Conservation (phyloP, 768 basidiomycete species). For the Phylloporus scabripes region DNA sequence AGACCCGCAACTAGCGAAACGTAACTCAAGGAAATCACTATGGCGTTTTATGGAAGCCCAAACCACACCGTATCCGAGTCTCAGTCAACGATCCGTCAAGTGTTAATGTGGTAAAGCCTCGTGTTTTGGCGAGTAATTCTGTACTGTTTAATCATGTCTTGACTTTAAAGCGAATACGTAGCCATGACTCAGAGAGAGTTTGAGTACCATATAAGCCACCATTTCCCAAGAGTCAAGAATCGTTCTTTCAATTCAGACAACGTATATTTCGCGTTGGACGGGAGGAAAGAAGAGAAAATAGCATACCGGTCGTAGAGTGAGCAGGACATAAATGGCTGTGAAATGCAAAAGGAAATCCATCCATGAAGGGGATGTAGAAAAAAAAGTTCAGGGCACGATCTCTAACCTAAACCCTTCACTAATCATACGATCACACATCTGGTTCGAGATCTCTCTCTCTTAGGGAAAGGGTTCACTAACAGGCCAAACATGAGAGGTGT, state of each 20-base stretch:
- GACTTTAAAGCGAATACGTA: background rate
- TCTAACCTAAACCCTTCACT: slow-evolving; percentile 18
- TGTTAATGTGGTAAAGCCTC: no score
- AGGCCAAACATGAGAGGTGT: slow-evolving; percentile 6
- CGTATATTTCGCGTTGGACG: slow-evolving; percentile 33
- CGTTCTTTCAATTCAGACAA: slow-evolving; percentile 24
- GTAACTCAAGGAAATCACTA: background rate
- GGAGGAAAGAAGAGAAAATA: slow-evolving; percentile 24
- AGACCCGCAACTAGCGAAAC: background rate
- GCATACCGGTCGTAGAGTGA: slow-evolving; percentile 62
- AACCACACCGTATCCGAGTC: no score
- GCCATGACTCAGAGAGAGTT: background rate
- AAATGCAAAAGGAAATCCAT: slow-evolving; percentile 40
- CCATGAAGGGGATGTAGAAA: slow-evolving; percentile 22
- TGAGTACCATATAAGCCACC: background rate
- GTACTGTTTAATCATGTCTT: no score
- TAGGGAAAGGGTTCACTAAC: slow-evolving; percentile 72
- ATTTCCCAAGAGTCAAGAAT: background rate
- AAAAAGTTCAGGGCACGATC: slow-evolving; percentile 13
- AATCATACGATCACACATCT: slow-evolving; percentile 72
- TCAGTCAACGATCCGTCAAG: no score
- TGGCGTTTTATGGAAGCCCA: no score
- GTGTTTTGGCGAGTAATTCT: no score
- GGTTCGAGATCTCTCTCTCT: slow-evolving; percentile 43
- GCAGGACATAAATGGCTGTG: slow-evolving; percentile 66